Evolutionary conservation across 345 rosid species (phyloP).

Genomic region (Euphorbia pulcherrima): DNA sequence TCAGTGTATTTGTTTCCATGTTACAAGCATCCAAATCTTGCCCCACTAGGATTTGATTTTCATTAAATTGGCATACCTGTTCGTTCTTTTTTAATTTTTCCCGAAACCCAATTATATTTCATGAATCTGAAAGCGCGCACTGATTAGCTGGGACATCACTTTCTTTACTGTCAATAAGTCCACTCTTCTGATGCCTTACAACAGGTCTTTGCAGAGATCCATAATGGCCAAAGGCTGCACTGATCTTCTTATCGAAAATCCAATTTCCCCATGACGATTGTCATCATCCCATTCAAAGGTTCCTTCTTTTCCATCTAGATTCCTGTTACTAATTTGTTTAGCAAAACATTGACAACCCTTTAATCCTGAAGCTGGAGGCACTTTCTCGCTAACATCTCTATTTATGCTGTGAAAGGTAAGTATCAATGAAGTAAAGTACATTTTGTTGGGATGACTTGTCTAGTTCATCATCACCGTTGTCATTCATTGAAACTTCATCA

Average conservation of each 20-base stretch:
- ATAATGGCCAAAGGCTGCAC: slow-evolving; percentile 20
- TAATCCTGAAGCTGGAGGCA: slow-evolving; percentile 32
- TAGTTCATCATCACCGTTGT: slow-evolving; percentile 35
- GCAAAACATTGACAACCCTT: slow-evolving; percentile 52
- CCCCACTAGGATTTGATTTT: too few species aligned
- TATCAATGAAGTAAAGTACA: slow-evolving; percentile 62
- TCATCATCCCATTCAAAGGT: slow-evolving; percentile 54
- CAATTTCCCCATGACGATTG: slow-evolving; percentile 28
- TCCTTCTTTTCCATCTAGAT: slow-evolving; percentile 25
- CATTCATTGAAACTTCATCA: slow-evolving; percentile 26
- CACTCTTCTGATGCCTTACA: neutral
- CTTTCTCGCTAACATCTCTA: slow-evolving; percentile 28
- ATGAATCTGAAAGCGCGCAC: slow-evolving; percentile 21
- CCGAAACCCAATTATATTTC: neutral
- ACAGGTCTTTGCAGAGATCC: slow-evolving; percentile 11
- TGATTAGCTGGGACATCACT: slow-evolving; percentile 15
- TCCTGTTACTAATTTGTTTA: slow-evolving; percentile 29
- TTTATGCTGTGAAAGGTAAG: slow-evolving; percentile 32
- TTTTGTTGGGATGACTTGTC: slow-evolving; percentile 42
- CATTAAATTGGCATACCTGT: slow-evolving; percentile 21
- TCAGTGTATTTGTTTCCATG: slow-evolving; percentile 26
- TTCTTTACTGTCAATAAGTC: slow-evolving; percentile 18
- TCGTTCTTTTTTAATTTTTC: slow-evolving; percentile 19
- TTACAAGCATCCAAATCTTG: slow-evolving; percentile 26
- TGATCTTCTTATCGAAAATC: slow-evolving; percentile 17